phyloP scores from a whole-genome alignment of 192 early-diverging fungal species.

The Gigaspora rosea region DNA sequence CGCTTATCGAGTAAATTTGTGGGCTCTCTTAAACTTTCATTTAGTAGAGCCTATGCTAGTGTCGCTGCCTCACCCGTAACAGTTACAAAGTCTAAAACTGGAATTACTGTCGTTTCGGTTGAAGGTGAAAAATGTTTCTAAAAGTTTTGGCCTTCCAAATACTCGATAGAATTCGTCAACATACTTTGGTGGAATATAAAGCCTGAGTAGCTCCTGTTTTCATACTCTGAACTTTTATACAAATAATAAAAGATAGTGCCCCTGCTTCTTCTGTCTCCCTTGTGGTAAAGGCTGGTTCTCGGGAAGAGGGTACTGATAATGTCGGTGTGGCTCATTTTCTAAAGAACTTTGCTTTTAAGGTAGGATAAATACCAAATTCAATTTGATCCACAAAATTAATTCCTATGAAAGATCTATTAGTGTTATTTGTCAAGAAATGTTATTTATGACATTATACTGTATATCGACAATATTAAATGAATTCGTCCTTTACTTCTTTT shows the following conservation, averaged over 20 bases:
- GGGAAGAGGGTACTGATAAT: constrained; percentile 74
- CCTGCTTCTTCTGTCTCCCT: constrained; percentile 79
- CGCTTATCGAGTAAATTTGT: not conserved
- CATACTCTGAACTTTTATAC: not conserved
- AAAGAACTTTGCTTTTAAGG: constrained; percentile 90
- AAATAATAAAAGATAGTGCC: constrained; percentile 53
- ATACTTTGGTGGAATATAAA: too few relatives aligned
- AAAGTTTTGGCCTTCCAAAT: too few relatives aligned
- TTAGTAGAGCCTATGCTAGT: constrained; percentile 14
- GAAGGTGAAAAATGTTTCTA: constrained; percentile 5
- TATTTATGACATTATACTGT: not conserved
- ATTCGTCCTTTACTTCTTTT: too few relatives aligned
- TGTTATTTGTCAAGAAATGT: not conserved
- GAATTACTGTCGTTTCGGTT: constrained; percentile 17
- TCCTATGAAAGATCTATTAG: not conserved
- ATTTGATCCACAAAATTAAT: not conserved
- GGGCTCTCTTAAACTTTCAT: not conserved
- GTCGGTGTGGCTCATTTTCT: constrained; percentile 88
- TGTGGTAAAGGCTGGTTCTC: constrained; percentile 85
- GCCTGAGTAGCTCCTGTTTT: not conserved
- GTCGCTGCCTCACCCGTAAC: constrained; percentile 16
- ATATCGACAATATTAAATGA: too few relatives aligned
- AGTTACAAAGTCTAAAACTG: constrained; percentile 17
- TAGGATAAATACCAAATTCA: constrained; percentile 35
- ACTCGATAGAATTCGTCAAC: too few relatives aligned